Evolutionary conservation across 208 protist genomes (phyloP).

Genomic region (Crithidia brevicula): DNA sequence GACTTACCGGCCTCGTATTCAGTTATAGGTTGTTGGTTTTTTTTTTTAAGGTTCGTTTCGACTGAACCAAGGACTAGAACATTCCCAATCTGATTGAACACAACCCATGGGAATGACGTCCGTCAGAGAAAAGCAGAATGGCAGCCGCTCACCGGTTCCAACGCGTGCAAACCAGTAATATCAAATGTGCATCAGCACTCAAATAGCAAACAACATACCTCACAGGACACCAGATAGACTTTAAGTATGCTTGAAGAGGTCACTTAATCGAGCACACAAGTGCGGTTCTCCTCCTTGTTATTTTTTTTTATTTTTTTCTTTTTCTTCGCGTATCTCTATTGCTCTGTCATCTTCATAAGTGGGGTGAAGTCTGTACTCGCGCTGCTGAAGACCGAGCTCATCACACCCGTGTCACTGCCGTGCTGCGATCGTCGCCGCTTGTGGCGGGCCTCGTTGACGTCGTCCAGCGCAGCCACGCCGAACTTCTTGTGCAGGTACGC

Average conservation of each 20-base stretch:
- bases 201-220: conserved; percentile 15
- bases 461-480: conserved; percentile 62
- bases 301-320: neutral
- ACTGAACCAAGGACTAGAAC: too few relatives aligned
- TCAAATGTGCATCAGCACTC: neutral
- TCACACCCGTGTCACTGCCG: conserved; percentile 23
- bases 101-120: too few relatives aligned
- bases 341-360: conserved; percentile 29
- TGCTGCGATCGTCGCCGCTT: conserved; percentile 44
- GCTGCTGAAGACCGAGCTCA: conserved; percentile 37
- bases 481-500: conserved; percentile 76
- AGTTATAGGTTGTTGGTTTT: too few relatives aligned
- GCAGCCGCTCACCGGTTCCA: too few relatives aligned
- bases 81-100: too few relatives aligned
- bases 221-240: too few relatives aligned
- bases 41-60: too few relatives aligned
- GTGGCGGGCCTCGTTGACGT: conserved; percentile 58
- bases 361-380: conserved; percentile 39
- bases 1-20: too few relatives aligned
- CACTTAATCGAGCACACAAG: neutral
- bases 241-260: too few relatives aligned
- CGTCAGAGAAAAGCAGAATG: too few relatives aligned
- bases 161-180: neutral
- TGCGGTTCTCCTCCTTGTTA: neutral
- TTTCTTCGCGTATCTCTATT: conserved; percentile 2